These are phyloP conservation scores for Penicillium sp. DNA, from an alignment of 2,329 filamentous ascomycete species.

Conservation along the genomic window DNA sequence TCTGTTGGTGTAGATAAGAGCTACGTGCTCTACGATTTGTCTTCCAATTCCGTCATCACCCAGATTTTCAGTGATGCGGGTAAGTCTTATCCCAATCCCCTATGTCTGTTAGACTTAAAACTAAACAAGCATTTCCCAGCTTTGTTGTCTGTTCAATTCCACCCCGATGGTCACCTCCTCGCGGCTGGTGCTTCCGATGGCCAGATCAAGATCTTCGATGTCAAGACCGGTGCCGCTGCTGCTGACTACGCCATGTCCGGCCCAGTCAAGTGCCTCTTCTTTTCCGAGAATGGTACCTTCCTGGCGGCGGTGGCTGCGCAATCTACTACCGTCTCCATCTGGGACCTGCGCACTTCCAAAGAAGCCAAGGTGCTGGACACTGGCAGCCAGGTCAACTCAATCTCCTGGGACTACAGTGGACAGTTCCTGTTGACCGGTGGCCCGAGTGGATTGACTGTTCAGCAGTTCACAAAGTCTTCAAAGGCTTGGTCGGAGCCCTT, in stretches of 20 bases:
- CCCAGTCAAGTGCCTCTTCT: slow-evolving; percentile 75
- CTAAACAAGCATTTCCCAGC: slow-evolving; percentile 53
- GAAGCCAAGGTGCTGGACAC: slow-evolving; percentile 84
- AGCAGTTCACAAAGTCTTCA: slow-evolving; percentile 83
- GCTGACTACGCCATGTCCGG: slow-evolving; percentile 70
- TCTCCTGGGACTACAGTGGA: slow-evolving; percentile 93
- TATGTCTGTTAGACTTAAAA: not conserved
- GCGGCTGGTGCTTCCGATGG: slow-evolving; percentile 80
- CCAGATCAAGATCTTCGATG: slow-evolving; percentile 86
- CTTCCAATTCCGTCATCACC: slow-evolving; percentile 68
- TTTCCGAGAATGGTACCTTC: slow-evolving; percentile 98
- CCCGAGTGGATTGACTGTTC: slow-evolving; percentile 78
- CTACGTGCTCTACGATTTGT: slow-evolving; percentile 85
- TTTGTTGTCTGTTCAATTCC: slow-evolving; percentile 80
- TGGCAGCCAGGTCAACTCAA: slow-evolving; percentile 73
- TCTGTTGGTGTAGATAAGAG: slow-evolving; percentile 92
- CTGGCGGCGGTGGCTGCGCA: slow-evolving; percentile 81
- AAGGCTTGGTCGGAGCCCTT: slow-evolving; percentile 91
- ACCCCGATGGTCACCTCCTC: slow-evolving; percentile 94
- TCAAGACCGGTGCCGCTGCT: slow-evolving; percentile 75
- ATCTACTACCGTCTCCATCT: slow-evolving; percentile 79
- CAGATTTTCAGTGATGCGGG: slow-evolving; percentile 80
- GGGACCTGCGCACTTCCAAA: slow-evolving; percentile 86
- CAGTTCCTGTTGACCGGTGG: slow-evolving; percentile 88
- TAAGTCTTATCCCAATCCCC: slow-evolving; percentile 51